Evolutionary conservation across 2,329 filamentous ascomycete genomes (phyloP), one percentile per base, ranked within the genome.

Genomic region (Botrytis sinoallii): DNA sequence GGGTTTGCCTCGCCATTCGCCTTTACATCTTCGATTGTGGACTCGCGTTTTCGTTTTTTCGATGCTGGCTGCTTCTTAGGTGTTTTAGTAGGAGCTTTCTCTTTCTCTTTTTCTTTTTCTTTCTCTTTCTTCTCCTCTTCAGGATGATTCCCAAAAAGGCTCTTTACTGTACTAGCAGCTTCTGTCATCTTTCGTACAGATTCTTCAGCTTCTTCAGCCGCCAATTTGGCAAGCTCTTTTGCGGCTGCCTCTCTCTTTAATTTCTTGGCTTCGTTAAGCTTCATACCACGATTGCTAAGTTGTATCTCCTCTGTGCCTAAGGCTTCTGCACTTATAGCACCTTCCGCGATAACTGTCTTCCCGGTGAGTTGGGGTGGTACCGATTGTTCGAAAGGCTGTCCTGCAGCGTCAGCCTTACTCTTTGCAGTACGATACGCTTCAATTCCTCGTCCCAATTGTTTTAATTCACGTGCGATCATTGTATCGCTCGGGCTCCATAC

Each of bases 401-500:
- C 93, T 63, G 90, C 87, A 32, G 88, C 88, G 76, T 92, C 89
- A 1, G 91, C 91, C 79, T 88, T 86, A 78, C 87, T 87, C 83
- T 90, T 90, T 10, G 91, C 90, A 63, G 85, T 85, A 61, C 84
- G 85, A 78, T 88, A 91, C 10, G 88, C 88, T 70, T 91, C 89
- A 25, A 89, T 85, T 4, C 90, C 90, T 63, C 93, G 90, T 1
- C 90, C 90, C 29, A 93, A 86, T 32, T 86, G 85, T 80, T 92
- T 92, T 1, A 96, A 87, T 82, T 95, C 93, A 44, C 93, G 87
- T 25, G 92, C 89, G 76, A 95, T 93, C 93, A 96, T 96, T 0
- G 93, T 95, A 78, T 93, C 92, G 76, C 92, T 95, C 0, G 93
- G 93, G 4, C 89, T 90, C 93, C 93, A 96, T 7, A 93, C 91